Evolutionary conservation across 129 eudicot species (phyloP).

Genomic region (Arctium minus): DNA sequence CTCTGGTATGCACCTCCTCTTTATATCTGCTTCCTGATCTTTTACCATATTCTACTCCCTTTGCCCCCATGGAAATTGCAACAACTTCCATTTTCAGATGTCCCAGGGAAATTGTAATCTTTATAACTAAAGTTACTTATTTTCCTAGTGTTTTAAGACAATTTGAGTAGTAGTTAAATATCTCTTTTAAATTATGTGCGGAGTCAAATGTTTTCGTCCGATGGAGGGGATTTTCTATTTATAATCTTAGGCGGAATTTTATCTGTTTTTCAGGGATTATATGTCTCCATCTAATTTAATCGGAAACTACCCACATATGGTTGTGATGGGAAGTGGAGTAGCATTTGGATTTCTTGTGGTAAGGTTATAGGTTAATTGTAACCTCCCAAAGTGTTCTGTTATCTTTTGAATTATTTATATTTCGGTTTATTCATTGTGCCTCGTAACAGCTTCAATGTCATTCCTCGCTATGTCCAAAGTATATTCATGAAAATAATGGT

Average conservation of each 20-base stretch:
- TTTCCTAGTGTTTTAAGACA: neutral
- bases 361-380: constrained; percentile 16
- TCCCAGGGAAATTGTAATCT: neutral
- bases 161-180: neutral
- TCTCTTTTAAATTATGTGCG: neutral
- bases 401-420: neutral
- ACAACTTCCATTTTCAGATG: neutral
- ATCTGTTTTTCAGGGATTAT: constrained; percentile 61
- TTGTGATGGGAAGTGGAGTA: constrained; percentile 83
- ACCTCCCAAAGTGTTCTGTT: neutral
- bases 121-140: constrained; percentile 4
- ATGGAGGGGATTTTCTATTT: neutral
- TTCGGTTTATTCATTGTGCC: constrained; percentile 3
- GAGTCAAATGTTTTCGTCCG: neutral
- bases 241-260: neutral
- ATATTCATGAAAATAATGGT: too few species aligned
- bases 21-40: neutral
- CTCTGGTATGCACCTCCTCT: constrained; percentile 51
- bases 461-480: neutral
- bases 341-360: constrained; percentile 99
- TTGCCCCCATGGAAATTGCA: neutral
- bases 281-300: constrained; percentile 71
- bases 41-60: neutral
- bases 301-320: constrained; percentile 72
- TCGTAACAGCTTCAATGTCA: neutral